Conservation (phyloP, 306 rosid genomes). For the Prunus campanulata region DNA sequence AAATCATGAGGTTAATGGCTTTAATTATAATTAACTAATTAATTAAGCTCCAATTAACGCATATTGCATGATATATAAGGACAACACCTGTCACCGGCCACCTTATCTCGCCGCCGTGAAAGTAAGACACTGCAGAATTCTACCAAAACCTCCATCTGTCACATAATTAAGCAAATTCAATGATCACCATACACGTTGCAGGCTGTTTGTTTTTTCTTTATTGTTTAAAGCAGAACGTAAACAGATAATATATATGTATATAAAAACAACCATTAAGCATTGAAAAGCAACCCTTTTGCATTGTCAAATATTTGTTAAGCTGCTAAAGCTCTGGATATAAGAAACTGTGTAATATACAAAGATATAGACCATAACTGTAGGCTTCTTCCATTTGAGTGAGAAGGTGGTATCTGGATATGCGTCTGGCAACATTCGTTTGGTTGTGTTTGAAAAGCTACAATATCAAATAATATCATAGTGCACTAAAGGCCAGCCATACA, state of each 20-base stretch:
- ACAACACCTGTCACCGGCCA: neutral
- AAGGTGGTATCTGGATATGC: neutral
- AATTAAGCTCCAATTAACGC: neutral
- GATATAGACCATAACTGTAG: too few relatives aligned
- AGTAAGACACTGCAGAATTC: neutral
- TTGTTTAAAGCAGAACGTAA: neutral
- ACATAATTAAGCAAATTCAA: neutral
- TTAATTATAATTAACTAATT: neutral
- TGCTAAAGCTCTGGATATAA: neutral
- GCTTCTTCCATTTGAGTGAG: neutral
- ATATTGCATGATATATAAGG: neutral
- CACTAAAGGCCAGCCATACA: neutral
- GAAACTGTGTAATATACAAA: neutral
- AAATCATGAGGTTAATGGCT: neutral
- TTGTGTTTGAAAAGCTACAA: neutral
- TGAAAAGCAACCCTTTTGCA: neutral
- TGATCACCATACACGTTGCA: neutral
- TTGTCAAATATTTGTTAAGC: neutral
- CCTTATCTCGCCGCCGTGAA: neutral
- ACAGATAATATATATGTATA: neutral
- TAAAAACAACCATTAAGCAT: neutral
- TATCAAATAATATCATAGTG: neutral
- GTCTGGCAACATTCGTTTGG: neutral
- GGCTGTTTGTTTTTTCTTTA: neutral
- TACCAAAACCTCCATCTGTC: neutral